Conservation (phyloP, 768 basidiomycete species). For the Plicaturopsis crispa region DNA sequence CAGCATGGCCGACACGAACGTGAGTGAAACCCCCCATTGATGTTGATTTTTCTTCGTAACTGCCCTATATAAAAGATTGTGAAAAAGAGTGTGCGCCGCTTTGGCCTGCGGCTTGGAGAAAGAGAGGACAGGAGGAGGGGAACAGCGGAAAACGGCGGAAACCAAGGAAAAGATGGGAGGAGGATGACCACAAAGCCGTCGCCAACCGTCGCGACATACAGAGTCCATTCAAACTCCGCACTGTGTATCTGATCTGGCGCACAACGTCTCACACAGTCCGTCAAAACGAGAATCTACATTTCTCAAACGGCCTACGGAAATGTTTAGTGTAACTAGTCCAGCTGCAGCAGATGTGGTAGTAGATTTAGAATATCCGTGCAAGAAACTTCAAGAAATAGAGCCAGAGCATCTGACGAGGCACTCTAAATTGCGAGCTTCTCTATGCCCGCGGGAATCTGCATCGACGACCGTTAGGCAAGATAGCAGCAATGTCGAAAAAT, state of each 20-base stretch:
- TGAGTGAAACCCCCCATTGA: conserved; percentile 16
- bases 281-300: no score
- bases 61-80: no score
- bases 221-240: no score
- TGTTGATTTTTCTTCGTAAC: conserved; percentile 17
- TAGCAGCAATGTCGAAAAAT: conserved; percentile 1
- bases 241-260: no score
- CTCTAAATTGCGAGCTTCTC: conserved; percentile 13
- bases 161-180: conserved; percentile 7
- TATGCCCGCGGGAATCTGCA: conserved; percentile 19
- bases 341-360: no score
- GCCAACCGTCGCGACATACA: not conserved
- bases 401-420: no score
- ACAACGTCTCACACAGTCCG: no score
- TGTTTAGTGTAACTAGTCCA: no score
- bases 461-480: no score
- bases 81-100: conserved; percentile 24
- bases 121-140: conserved; percentile 1
- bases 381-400: no score
- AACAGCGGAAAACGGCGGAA: not conserved
- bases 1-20: conserved; percentile 16
- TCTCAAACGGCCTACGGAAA: no score
- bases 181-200: not conserved
- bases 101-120: conserved; percentile 12
- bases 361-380: no score